A percentile compares a stretch with the other conserved stretches of the same genome.
These are phyloP conservation scores for Pueraria montana DNA, from an alignment of 306 rosid species.

Conservation along the genomic window DNA sequence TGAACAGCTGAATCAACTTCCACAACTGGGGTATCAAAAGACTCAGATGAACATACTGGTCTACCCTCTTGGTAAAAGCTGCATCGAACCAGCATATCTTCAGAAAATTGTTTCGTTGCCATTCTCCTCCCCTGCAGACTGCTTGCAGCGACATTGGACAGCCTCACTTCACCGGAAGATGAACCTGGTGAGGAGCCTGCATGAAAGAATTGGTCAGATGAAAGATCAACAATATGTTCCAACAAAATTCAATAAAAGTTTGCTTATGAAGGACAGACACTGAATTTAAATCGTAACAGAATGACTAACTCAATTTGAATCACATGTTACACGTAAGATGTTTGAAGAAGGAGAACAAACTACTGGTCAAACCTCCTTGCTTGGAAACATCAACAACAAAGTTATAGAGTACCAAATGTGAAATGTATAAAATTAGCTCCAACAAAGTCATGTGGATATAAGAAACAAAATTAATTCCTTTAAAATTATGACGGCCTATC, in stretches of 20 bases:
- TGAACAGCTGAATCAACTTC: slow-evolving; percentile 53
- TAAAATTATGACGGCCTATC: neutral
- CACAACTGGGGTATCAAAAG: slow-evolving; percentile 45
- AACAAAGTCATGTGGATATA: slow-evolving; percentile 18
- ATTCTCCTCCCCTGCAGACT: slow-evolving; percentile 51
- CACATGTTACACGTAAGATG: slow-evolving; percentile 24
- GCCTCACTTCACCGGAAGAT: slow-evolving; percentile 60
- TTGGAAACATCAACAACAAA: slow-evolving; percentile 27
- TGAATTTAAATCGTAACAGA: slow-evolving; percentile 7
- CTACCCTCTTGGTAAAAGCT: slow-evolving; percentile 52
- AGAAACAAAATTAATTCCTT: slow-evolving; percentile 18
- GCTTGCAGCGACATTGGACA: slow-evolving; percentile 39
- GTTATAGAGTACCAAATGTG: neutral
- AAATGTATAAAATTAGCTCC: slow-evolving; percentile 1
- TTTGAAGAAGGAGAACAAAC: slow-evolving; percentile 24
- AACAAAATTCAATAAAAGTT: slow-evolving; percentile 3
- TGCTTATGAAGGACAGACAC: slow-evolving; percentile 5
- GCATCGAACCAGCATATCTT: slow-evolving; percentile 52
- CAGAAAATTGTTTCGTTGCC: slow-evolving; percentile 46
- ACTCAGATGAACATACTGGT: slow-evolving; percentile 57
- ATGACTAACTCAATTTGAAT: neutral
- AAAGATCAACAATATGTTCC: slow-evolving; percentile 25
- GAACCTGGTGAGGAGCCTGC: slow-evolving; percentile 60
- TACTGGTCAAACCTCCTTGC: slow-evolving; percentile 11
- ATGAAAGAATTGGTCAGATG: slow-evolving; percentile 35